Base-by-base conservation (phyloP, 2,329 filamentous ascomycete genomes). In the Arthrobotrys sphaeroides region DNA sequence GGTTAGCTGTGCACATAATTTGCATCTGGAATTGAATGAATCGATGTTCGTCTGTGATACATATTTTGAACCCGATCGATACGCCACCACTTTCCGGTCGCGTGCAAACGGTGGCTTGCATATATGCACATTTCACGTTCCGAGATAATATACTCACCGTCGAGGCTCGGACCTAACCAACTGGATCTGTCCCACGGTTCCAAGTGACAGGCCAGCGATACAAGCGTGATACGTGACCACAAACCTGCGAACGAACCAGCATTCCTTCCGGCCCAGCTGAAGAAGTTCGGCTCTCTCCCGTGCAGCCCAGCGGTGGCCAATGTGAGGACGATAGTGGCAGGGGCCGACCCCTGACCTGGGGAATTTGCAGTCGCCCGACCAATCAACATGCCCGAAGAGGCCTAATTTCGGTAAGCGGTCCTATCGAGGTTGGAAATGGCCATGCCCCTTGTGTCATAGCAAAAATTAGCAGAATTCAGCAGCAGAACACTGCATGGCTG, bases 1-100 rank as follows among this genome's bases (percentile, higher is more conserved):
- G 72, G 64, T 55, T 73, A 62, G 45, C 61, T 75, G 72, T 69
- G 72, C 72, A 69, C 51, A 75, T 67, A 75, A 75, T 69, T 75
- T 75, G 72, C 72, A 69, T 75, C 62, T 64, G 64, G 64, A 68
- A 75, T 75, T 62, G 70, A 67, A 73, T 73, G 51, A 55, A 55
- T 38, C 38, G 16, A 1, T 53, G 40, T 33, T 38, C 60, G 18
- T 55, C 16, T 51, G 61, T 55, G 31, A 16, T 36, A 55, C 16
- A 20, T 16, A 47, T 1, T 36, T n/a, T 55, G 28, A 38, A 38
- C 18, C 47, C 12, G 18, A n/a, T 36, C 51, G 64, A 69, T 61
- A 22, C 53, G 40, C 42, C 47, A 31, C 43, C 38, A 43, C 66
- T 62, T 70, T 70, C 66, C 55, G 60, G 55, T 70, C 55, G 55